Percentiles rank a stretch among this genome's conserved stretches.
Evolutionary conservation across 2,329 filamentous ascomycete species (phyloP).

Genomic region (Hortaea werneckii): DNA sequence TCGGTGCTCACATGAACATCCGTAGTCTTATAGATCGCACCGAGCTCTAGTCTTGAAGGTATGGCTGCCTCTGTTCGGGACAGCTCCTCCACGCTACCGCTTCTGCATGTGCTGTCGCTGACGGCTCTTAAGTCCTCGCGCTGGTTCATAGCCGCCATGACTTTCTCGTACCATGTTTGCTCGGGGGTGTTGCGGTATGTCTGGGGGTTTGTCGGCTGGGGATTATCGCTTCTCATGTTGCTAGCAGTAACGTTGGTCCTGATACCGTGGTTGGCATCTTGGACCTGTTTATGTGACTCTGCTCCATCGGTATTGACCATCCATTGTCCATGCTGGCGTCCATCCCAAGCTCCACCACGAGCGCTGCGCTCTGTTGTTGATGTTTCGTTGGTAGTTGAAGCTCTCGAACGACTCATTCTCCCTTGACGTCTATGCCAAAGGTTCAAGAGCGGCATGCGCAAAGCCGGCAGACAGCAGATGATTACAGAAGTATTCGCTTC

Average conservation of each 20-base stretch:
- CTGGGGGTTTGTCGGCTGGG: neutral
- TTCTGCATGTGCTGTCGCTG: neutral
- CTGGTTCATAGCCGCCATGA: neutral
- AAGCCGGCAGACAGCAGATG: conserved; percentile 16
- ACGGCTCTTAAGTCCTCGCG: too few relatives aligned
- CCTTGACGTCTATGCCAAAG: conserved; percentile 10
- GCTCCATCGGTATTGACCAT: neutral
- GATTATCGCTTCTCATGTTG: neutral
- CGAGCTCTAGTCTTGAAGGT: neutral
- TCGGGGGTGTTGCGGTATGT: neutral
- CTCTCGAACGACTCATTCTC: neutral
- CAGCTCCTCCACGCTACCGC: neutral
- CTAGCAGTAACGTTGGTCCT: neutral
- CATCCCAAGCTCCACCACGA: neutral
- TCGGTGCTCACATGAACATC: conserved; percentile 5
- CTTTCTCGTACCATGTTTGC: conserved; percentile 3
- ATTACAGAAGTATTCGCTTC: conserved; percentile 18
- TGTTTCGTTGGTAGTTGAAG: neutral
- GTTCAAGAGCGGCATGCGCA: conserved; percentile 9
- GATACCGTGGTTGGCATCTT: neutral
- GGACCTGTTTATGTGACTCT: neutral
- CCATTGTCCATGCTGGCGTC: neutral
- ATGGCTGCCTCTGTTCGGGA: neutral
- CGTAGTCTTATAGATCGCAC: conserved; percentile 6
- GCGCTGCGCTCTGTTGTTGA: too few relatives aligned